phyloP scores from a whole-genome alignment of 345 rosid genomes.

The Salix viminalis region DNA sequence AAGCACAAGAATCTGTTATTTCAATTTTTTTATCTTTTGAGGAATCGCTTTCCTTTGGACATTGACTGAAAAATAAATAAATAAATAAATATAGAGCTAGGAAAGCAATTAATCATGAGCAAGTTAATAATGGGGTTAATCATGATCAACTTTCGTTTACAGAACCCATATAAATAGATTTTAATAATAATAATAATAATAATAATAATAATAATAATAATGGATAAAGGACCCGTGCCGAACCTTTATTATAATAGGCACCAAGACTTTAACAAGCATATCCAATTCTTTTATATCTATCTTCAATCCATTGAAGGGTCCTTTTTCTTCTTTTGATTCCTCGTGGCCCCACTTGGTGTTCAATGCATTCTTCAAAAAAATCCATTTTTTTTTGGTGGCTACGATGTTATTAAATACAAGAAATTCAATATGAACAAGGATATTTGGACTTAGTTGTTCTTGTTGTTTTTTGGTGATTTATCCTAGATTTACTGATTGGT shows the following conservation, averaged over 20 bases:
- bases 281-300: background rate
- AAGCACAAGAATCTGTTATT: background rate
- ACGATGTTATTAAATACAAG: background rate
- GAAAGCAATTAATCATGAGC: slow-evolving; percentile 20
- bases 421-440: background rate
- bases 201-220: too few species aligned
- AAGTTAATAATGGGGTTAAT: slow-evolving; percentile 22
- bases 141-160: background rate
- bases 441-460: background rate
- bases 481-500: background rate
- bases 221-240: slow-evolving; percentile 16
- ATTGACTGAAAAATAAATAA: background rate
- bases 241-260: slow-evolving; percentile 8
- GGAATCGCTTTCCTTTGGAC: slow-evolving; percentile 8
- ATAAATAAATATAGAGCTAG: background rate
- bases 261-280: background rate
- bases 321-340: slow-evolving; percentile 21
- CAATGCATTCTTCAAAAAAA: slow-evolving; percentile 7
- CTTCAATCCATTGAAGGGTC: slow-evolving; percentile 24
- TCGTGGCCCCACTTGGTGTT: slow-evolving; percentile 5
- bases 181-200: background rate
- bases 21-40: background rate
- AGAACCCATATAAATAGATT: slow-evolving; percentile 6
- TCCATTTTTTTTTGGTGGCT: background rate
- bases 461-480: background rate